These are phyloP conservation scores for Leccinum uliginosum DNA, from an alignment of 768 basidiomycete genomes.

Conservation along the genomic window DNA sequence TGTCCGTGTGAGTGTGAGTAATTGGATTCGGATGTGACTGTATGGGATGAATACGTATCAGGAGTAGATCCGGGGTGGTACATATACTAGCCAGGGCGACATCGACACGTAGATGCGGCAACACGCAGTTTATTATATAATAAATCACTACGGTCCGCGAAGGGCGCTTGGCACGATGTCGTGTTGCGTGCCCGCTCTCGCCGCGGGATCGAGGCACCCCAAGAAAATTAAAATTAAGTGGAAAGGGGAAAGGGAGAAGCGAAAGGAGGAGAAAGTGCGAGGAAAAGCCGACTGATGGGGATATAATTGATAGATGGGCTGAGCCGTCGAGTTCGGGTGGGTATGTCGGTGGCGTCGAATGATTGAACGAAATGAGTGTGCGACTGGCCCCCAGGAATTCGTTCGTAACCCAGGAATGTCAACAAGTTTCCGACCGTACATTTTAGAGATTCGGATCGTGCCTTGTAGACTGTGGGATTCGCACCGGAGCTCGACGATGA, in stretches of 20 bases:
- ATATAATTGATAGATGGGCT: not conserved
- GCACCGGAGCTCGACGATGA: too few species aligned
- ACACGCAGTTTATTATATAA: not conserved
- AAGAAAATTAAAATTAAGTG: not conserved
- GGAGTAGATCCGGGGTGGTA: not conserved
- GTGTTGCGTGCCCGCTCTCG: not conserved
- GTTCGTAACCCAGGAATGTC: too few species aligned
- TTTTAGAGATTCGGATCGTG: too few species aligned
- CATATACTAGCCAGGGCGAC: not conserved
- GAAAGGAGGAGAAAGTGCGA: not conserved
- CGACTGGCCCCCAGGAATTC: not conserved
- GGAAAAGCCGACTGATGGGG: not conserved
- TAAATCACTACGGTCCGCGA: not conserved
- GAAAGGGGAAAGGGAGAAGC: not conserved
- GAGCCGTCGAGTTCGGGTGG: not conserved
- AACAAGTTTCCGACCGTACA: too few species aligned
- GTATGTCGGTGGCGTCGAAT: not conserved
- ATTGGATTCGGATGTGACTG: not conserved
- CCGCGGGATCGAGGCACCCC: not conserved
- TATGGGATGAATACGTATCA: not conserved
- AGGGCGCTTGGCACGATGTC: not conserved
- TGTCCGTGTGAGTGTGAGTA: not conserved
- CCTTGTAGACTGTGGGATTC: too few species aligned
- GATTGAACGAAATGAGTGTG: not conserved
- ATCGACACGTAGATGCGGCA: not conserved